phyloP scores from a whole-genome alignment of 176 grass and related monocot genomes.

The Carex kokanica region DNA sequence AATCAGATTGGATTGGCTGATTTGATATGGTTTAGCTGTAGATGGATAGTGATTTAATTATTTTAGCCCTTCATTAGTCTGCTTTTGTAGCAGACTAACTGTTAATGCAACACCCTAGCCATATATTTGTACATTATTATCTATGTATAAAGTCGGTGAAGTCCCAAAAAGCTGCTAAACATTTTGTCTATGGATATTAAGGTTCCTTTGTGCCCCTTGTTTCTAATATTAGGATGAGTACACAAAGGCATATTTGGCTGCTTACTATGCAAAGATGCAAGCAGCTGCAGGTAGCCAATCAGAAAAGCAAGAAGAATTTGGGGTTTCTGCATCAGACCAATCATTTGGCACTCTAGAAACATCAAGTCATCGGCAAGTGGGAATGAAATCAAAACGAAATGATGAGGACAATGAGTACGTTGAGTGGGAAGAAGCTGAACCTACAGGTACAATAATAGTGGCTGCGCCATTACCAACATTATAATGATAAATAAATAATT shows the following conservation, averaged over 20 bases:
- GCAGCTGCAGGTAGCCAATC: conserved; percentile 41
- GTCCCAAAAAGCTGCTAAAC: background rate
- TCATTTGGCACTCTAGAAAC: conserved; percentile 28
- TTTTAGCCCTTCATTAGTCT: background rate
- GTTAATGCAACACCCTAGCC: background rate
- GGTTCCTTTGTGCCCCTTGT: conserved; percentile 9
- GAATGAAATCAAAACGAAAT: conserved; percentile 71
- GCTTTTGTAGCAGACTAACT: background rate
- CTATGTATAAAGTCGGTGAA: background rate
- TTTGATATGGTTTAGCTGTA: background rate
- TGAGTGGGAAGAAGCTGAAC: conserved; percentile 70
- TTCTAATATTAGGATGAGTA: conserved; percentile 68
- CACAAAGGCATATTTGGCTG: conserved; percentile 81
- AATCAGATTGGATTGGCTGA: background rate
- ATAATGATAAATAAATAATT: too few relatives aligned
- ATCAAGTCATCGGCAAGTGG: conserved; percentile 56
- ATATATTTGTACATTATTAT: background rate
- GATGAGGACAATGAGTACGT: conserved; percentile 56
- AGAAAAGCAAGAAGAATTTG: conserved; percentile 43
- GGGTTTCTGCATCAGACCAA: conserved; percentile 22
- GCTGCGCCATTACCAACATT: too few relatives aligned
- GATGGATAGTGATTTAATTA: conserved; percentile 1
- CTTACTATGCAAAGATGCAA: conserved; percentile 52
- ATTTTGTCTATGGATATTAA: background rate
- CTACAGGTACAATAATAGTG: conserved; percentile 38